A percentile compares a stretch with the other conserved stretches of the same genome.
Conservation (phyloP, 345 rosid species). For the Eucalyptus brandiana region DNA sequence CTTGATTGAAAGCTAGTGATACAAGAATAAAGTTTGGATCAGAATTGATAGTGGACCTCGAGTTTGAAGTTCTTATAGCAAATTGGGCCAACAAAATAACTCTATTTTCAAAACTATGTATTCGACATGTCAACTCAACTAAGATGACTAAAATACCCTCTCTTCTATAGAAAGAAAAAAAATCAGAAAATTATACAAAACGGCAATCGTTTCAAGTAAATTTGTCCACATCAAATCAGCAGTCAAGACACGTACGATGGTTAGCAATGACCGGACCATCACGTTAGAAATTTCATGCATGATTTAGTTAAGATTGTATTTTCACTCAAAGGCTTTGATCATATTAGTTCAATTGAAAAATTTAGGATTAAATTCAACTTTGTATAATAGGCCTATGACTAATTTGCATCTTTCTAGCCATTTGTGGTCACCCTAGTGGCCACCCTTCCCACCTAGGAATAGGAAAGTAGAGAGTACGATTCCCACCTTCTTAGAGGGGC, state of each 20-base stretch:
- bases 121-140: neutral
- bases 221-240: neutral
- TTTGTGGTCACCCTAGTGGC: no score
- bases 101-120: neutral
- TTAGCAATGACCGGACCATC: neutral
- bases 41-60: neutral
- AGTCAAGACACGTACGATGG: neutral
- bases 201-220: neutral
- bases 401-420: no score
- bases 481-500: no score
- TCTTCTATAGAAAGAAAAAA: neutral
- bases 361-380: neutral
- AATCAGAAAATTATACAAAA: neutral
- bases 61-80: neutral
- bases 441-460: no score
- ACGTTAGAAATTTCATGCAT: neutral
- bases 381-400: neutral
- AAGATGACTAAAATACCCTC: neutral
- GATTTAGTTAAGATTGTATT: neutral
- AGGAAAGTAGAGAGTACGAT: no score
- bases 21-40: neutral
- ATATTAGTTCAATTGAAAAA: neutral
- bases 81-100: neutral
- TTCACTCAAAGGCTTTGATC: neutral
- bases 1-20: neutral